Conservation (phyloP, 169 alveolate species). For the Sarcocystis neurona region DNA sequence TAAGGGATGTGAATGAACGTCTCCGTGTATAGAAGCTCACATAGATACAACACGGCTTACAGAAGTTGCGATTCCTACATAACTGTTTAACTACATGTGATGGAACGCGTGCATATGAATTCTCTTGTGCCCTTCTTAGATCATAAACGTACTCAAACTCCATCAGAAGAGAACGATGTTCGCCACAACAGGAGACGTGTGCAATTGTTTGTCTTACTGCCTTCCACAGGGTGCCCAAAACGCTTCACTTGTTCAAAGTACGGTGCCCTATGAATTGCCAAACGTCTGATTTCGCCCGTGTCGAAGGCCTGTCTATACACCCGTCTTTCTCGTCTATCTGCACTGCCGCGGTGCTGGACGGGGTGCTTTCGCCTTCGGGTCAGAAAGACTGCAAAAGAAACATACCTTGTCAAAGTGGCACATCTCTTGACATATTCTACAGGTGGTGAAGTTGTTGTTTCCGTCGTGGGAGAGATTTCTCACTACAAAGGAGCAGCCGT, state of each 20-base stretch:
- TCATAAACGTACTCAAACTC: too few species aligned
- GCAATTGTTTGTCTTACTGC: not conserved
- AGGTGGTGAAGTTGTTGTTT: constrained; percentile 70
- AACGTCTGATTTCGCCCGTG: constrained; percentile 65
- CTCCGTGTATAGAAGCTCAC: too few species aligned
- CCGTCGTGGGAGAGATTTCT: constrained; percentile 69
- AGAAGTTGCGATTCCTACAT: too few species aligned
- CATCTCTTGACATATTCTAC: not conserved
- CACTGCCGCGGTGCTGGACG: constrained; percentile 85
- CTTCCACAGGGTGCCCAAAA: constrained; percentile 32
- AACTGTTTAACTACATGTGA: too few species aligned
- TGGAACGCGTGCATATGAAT: too few species aligned
- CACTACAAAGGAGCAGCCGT: constrained; percentile 52
- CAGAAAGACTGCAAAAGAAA: not conserved
- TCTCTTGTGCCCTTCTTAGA: too few species aligned
- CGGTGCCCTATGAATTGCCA: constrained; percentile 75
- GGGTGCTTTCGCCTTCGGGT: constrained; percentile 83
- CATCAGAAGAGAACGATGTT: too few species aligned
- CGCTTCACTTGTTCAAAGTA: constrained; percentile 55
- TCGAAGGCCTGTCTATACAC: constrained; percentile 73
- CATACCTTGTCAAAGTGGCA: not conserved
- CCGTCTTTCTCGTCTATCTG: constrained; percentile 88
- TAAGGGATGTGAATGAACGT: too few species aligned
- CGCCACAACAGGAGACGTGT: too few species aligned
- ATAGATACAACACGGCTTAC: too few species aligned